phyloP scores from a whole-genome alignment of 495 filamentous ascomycete genomes.

The Penicillium coprophilum region DNA sequence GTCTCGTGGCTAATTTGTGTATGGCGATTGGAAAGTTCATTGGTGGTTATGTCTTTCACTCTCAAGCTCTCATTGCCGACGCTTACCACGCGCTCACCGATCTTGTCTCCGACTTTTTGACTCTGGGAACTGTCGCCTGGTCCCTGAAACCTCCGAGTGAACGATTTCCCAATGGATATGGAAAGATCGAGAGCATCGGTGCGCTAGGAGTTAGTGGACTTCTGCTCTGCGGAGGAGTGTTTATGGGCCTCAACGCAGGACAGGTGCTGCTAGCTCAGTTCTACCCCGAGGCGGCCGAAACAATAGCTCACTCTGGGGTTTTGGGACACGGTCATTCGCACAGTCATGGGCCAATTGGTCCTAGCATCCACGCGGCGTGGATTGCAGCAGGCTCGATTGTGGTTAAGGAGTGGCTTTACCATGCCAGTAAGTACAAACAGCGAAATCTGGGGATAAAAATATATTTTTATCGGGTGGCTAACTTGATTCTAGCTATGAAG shows the following conservation, averaged over 20 bases:
- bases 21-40: constrained; percentile 94
- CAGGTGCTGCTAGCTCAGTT: constrained; percentile 76
- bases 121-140: constrained; percentile 88
- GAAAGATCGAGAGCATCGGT: constrained; percentile 95
- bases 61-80: constrained; percentile 89
- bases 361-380: constrained; percentile 92
- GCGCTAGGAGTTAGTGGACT: constrained; percentile 89
- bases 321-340: constrained; percentile 59
- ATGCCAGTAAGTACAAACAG: constrained; percentile 71
- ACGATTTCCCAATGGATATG: constrained; percentile 85
- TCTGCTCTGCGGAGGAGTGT: constrained; percentile 80
- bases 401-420: constrained; percentile 95
- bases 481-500: constrained; percentile 75
- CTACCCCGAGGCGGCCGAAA: constrained; percentile 68
- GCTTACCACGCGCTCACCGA: constrained; percentile 94
- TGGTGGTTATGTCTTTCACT: constrained; percentile 91
- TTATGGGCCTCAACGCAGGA: constrained; percentile 81
- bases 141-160: constrained; percentile 78
- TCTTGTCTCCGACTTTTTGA: constrained; percentile 90
- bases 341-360: constrained; percentile 62
- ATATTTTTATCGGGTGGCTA: constrained; percentile 15
- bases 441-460: background rate
- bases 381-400: constrained; percentile 87
- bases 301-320: constrained; percentile 56
- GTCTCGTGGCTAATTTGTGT: constrained; percentile 83